Evolutionary conservation across 306 rosid genomes (phyloP), one percentile per base, ranked within the genome.

Genomic region (Citrullus mucosospermus): DNA sequence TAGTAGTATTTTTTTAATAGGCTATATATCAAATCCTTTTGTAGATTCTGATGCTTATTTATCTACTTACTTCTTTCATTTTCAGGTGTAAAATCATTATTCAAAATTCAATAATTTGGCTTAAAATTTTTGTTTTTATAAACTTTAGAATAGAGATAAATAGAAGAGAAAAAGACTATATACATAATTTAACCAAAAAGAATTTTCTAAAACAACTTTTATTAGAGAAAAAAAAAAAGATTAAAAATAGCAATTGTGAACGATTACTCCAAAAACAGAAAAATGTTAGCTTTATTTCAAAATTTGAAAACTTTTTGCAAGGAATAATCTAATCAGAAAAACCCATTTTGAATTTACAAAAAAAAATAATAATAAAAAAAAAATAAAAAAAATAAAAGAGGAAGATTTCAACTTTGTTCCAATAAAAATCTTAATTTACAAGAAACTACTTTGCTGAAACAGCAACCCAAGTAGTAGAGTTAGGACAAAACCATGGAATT

Each of bases 401-500:
- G 18, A 25, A 71, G 36, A 71, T 25, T 22, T 72, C 10, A 28
- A 25, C 39, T 72, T 72, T 72, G 50, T 46, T 72, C 77, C 41
- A 73, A 51, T 5, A 54, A 74, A 53, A 74, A 34, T 9, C 59
- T 74, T 74, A 2, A 17, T 53, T 53, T 50, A 73, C 44, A 73
- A 73, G 61, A 73, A 73, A 51, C 30, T 32, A 34, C 15, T 61
- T 76, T 51, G 46, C 34, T 51, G 73, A 53, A 48, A 34, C 68
- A 71, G 34, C 54, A 15, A 44, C 20, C n/a, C 16, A 50, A 14
- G 9, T 11, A 62, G 34, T 30, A 4, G 30, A 34, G 67, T 61
- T 60, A 1, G 77, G 79, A 73, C 79, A 72, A 69, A 78, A 82
- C 48, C 80, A 46, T 39, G 60, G 60, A 61, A 46, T 60, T 78